Base-by-base conservation (phyloP, 805 yeast genomes). In the Debaryomyces tyrocola region DNA sequence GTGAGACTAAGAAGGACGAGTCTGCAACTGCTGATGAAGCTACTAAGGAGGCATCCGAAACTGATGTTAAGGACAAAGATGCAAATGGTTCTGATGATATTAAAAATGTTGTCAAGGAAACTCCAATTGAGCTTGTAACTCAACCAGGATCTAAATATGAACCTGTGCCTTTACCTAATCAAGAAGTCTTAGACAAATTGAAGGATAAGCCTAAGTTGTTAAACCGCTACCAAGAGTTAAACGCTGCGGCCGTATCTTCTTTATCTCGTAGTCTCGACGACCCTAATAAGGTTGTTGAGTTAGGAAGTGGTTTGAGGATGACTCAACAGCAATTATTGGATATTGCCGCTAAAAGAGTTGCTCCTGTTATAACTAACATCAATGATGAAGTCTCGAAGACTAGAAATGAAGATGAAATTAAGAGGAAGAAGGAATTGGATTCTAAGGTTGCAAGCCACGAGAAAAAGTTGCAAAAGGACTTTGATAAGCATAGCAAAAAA, bases 261-360 rank as follows among this genome's bases (percentile, higher is more conserved):
- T 64, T 74, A 54, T 63, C 74, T 37, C 70, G 70, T 33, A 64
- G 60, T 37, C 65, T 79, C 48, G 77, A 73, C 47, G 80, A 78
- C 55, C 79, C 80, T 1, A 73, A 75, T 51, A 70, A 77, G 60
- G 60, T 73, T 20, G 62, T 79, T 51, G 75, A 77, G 53, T 65
- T 80, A 50, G 85, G 85, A 45, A 73, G 77, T 38, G 84, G 84
- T 15, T 69, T 79, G 59, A 67, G 59, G 40, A 67, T 80, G 69
- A 75, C 84, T 39, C 82, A 80, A 53, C 75, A 74, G 45, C 82
- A 79, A 59, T 73, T 80, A 50, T 67, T 78, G 53, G 84, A 71
- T 42, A 75, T 80, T 56, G 84, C 84, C 18, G 75, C 77, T 34
- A 68, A 67, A 51, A 70, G 84, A 52, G 81, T 80, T 33, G 77